Base-by-base conservation (phyloP, 2,329 filamentous ascomycete genomes). In the Trichoderma breve region DNA sequence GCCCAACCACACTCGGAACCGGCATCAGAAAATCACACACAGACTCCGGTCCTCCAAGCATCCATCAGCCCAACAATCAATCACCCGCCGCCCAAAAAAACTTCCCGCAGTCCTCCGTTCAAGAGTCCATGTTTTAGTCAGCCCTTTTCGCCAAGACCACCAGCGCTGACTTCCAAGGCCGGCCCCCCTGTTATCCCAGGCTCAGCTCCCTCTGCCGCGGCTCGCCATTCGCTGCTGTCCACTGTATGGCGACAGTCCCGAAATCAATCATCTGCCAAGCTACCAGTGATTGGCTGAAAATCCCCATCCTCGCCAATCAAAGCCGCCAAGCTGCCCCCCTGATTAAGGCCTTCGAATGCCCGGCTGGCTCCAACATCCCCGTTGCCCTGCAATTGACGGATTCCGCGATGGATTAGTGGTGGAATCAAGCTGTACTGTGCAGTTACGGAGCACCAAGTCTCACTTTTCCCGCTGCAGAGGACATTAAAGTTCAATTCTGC, bases 131-230 rank as follows among this genome's bases (percentile, higher is more conserved):
- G 2, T 39, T 39, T 28, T 39, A 28, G 53, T 26, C 15, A 32
- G 32, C 11, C 18, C 30, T 24, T 24, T 24, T 67, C 15, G 64
- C 64, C 64, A 67, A 67, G 64, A 39, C 47, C 47, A 14, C 30
- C 64, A 55, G 64, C 64, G 64, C 64, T 57, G 64, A 57, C 63
- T 34, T 21, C 30, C 63, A 39, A 55, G 47, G 51, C 63, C 55
- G 21, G 63, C 15, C 51, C 47, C 64, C 64, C 64, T 57, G 47
- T 53, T 26, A 32, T 14, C 14, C n/a, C 18, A 53, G 8, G 21
- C 63, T 39, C 62, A 65, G 63, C 63, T 53, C 63, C 60, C 21
- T 53, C 43, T 24, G 43, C 32, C 30, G 30, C 60, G 60, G 28
- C 14, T 51, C 28, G 62, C 62, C 28, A 65, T 65, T 65, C 62